A percentile compares a stretch with the other conserved stretches of the same genome.
Conservation (phyloP, 805 yeast species). For the Jamesozyma gamospora region DNA sequence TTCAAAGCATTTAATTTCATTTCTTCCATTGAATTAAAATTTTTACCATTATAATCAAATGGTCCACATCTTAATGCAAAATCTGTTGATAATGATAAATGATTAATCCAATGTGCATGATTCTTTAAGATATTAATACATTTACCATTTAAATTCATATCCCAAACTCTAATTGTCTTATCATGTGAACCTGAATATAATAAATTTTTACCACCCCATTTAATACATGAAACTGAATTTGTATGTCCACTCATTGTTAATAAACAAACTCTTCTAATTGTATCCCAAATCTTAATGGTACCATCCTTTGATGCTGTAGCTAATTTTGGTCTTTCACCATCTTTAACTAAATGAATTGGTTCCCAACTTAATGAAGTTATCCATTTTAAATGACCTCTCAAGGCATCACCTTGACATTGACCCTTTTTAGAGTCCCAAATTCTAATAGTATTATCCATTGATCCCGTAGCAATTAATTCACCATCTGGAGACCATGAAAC, state of each 20-base stretch:
- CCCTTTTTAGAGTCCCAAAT: constrained; percentile 81
- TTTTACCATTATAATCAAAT: constrained; percentile 58
- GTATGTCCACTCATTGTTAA: constrained; percentile 80
- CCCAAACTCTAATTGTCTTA: constrained; percentile 90
- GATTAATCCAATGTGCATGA: constrained; percentile 98
- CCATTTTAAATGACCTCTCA: constrained; percentile 83
- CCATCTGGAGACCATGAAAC: constrained; percentile 92
- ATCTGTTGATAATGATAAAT: constrained; percentile 84
- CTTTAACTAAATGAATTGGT: constrained; percentile 70
- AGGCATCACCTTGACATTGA: constrained; percentile 57
- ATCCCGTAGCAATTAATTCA: constrained; percentile 83
- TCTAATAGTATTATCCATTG: constrained; percentile 84
- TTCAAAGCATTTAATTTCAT: constrained; percentile 39
- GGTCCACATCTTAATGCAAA: constrained; percentile 81
- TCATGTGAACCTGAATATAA: constrained; percentile 90
- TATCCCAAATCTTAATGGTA: constrained; percentile 83
- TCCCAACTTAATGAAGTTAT: constrained; percentile 88
- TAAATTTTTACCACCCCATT: constrained; percentile 86
- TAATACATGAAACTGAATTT: constrained; percentile 86
- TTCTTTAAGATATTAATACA: constrained; percentile 70
- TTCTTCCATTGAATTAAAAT: constrained; percentile 36
- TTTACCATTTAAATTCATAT: constrained; percentile 58
- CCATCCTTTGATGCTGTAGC: constrained; percentile 90
- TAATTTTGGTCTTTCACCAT: constrained; percentile 57
- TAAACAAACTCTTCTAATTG: constrained; percentile 52